A percentile compares a stretch with the other conserved stretches of the same genome.
These are phyloP conservation scores for Scleroderma bovista DNA, from an alignment of 768 basidiomycete genomes.

Conservation along the genomic window DNA sequence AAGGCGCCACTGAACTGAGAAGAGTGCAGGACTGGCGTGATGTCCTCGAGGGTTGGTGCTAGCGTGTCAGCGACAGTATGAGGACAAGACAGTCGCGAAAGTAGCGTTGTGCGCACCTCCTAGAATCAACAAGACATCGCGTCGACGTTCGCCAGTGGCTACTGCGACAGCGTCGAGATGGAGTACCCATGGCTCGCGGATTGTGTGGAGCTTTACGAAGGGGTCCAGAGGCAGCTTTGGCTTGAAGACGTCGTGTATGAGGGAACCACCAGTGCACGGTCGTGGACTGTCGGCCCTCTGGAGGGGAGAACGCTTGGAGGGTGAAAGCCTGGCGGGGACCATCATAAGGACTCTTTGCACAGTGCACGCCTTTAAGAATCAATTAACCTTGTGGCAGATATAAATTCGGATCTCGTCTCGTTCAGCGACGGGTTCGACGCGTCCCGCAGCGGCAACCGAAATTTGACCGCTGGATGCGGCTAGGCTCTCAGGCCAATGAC, in stretches of 20 bases:
- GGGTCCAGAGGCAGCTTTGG: slow-evolving; percentile 32
- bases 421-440: not conserved
- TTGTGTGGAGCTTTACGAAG: slow-evolving; percentile 19
- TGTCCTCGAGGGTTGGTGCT: slow-evolving; percentile 30
- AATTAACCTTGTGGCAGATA: too few relatives aligned
- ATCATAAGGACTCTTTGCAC: not conserved
- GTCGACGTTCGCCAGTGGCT: slow-evolving; percentile 13
- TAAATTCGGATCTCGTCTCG: too few relatives aligned
- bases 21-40: slow-evolving; percentile 30
- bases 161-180: slow-evolving; percentile 16
- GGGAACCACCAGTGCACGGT: slow-evolving; percentile 34
- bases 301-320: slow-evolving; percentile 31
- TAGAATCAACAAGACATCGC: slow-evolving; percentile 33
- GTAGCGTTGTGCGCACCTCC: slow-evolving; percentile 27
- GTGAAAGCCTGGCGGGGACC: slow-evolving; percentile 2
- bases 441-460: too few relatives aligned
- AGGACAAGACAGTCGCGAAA: not conserved
- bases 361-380: not conserved
- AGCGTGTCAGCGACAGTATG: not conserved
- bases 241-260: slow-evolving; percentile 23
- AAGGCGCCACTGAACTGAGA: slow-evolving; percentile 31
- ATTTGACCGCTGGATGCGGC: too few relatives aligned
- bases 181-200: slow-evolving; percentile 26
- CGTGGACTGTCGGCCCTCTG: slow-evolving; percentile 78
- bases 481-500: too few relatives aligned